Evolutionary conservation across 2,329 filamentous ascomycete species (phyloP).

Genomic region (Colletotrichum sp.): DNA sequence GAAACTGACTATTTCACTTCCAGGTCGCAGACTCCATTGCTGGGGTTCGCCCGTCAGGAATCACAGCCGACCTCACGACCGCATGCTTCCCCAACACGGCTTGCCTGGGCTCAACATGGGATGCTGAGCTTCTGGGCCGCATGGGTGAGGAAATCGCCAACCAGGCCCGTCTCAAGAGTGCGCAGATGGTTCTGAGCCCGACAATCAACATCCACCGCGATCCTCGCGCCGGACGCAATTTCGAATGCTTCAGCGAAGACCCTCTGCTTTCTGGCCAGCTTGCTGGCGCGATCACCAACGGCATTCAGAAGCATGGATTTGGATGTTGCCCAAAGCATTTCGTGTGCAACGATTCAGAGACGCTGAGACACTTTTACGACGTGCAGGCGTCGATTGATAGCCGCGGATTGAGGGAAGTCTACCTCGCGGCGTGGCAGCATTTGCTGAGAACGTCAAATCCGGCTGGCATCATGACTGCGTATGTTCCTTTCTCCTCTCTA

Average conservation of each 20-base stretch:
- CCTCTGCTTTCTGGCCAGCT: constrained; percentile 46
- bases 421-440: constrained; percentile 25
- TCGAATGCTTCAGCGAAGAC: constrained; percentile 48
- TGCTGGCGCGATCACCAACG: constrained; percentile 43
- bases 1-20: background rate
- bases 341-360: constrained; percentile 40
- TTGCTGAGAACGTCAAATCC: constrained; percentile 20
- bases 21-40: constrained; percentile 23
- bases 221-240: constrained; percentile 47
- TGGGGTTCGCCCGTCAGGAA: constrained; percentile 17
- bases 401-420: constrained; percentile 22
- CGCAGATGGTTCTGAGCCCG: constrained; percentile 75
- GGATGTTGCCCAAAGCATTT: constrained; percentile 45
- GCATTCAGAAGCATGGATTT: constrained; percentile 40
- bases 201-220: constrained; percentile 51
- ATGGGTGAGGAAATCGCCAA: constrained; percentile 19
- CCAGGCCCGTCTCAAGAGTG: constrained; percentile 57
- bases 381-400: constrained; percentile 5
- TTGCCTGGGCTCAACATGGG: constrained; percentile 24
- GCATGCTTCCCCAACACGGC: constrained; percentile 23
- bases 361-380: constrained; percentile 22
- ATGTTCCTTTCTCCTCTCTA: background rate
- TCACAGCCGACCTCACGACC: constrained; percentile 18
- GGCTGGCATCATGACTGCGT: constrained; percentile 24
- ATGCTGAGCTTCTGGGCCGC: constrained; percentile 16